These are phyloP conservation scores for Salix exigua DNA, from an alignment of 345 rosid genomes.

Conservation along the genomic window DNA sequence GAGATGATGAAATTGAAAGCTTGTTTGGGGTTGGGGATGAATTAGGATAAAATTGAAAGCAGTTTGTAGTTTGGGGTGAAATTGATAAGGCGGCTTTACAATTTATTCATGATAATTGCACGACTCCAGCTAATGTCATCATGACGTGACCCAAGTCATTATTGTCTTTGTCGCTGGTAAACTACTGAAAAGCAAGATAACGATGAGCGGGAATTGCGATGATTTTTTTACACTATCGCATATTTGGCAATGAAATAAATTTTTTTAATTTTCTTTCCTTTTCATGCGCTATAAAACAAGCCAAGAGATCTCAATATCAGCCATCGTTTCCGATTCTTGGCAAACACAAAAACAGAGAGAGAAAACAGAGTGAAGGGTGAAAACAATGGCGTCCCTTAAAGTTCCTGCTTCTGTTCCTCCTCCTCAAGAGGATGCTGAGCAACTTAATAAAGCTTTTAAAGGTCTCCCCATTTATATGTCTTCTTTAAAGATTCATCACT, in stretches of 20 bases:
- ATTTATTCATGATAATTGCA: too few relatives aligned
- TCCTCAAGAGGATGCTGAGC: slow-evolving; percentile 83
- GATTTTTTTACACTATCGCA: neutral
- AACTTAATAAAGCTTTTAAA: slow-evolving; percentile 75
- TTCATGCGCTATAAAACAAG: neutral
- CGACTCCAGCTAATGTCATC: too few relatives aligned
- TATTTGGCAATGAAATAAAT: neutral
- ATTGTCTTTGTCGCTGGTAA: too few relatives aligned
- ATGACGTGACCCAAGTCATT: too few relatives aligned
- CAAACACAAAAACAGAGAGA: neutral
- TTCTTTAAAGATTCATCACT: neutral
- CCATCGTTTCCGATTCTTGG: slow-evolving; percentile 12
- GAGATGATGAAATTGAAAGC: too few relatives aligned
- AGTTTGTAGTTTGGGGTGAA: too few relatives aligned
- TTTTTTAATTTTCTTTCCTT: neutral
- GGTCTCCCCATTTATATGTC: slow-evolving; percentile 30
- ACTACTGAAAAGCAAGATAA: neutral
- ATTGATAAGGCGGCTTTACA: too few relatives aligned
- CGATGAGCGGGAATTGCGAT: neutral
- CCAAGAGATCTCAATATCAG: neutral
- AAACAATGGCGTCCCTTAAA: slow-evolving; percentile 64
- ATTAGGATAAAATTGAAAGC: too few relatives aligned
- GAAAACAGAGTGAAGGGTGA: slow-evolving; percentile 12
- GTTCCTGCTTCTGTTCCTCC: slow-evolving; percentile 60
- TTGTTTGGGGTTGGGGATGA: too few relatives aligned